phyloP scores from a whole-genome alignment of 2,329 filamentous ascomycete genomes.

The Fusarium udum region DNA sequence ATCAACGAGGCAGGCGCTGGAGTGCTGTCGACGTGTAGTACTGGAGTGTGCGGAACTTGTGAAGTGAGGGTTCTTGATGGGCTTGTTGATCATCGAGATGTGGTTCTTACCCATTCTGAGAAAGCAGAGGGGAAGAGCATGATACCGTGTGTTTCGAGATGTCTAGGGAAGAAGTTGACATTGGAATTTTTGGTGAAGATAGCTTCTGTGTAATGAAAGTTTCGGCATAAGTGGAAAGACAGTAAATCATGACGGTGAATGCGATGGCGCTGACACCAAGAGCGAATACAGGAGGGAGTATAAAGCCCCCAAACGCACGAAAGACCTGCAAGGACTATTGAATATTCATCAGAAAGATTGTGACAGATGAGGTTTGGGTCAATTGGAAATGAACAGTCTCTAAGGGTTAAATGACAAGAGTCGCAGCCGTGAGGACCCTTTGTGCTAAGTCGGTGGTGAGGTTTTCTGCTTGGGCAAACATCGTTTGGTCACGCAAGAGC shows the following conservation, averaged over 20 bases:
- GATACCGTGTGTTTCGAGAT: not conserved
- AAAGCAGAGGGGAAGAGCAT: not conserved
- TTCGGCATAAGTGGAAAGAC: not conserved
- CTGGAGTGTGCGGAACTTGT: not conserved
- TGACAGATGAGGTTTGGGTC: too few species aligned
- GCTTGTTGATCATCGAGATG: not conserved
- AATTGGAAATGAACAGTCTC: too few species aligned
- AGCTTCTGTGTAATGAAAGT: rapidly evolving
- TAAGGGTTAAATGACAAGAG: not conserved
- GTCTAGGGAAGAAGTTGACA: not conserved
- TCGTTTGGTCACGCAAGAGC: not conserved
- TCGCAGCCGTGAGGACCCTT: rapidly evolving
- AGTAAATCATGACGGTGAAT: rapidly evolving
- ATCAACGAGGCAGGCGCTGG: not conserved
- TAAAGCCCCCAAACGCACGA: too few species aligned
- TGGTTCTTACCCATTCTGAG: not conserved
- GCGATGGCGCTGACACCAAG: rapidly evolving
- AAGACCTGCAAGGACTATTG: too few species aligned
- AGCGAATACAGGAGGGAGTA: not conserved
- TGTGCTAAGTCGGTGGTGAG: rapidly evolving
- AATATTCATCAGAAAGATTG: too few species aligned
- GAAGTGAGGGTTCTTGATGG: not conserved
- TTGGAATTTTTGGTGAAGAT: not conserved
- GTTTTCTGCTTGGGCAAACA: rapidly evolving
- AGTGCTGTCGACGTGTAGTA: not conserved